Conservation (phyloP, 2,329 filamentous ascomycete species). For the Chrysosporium queenslandicum region DNA sequence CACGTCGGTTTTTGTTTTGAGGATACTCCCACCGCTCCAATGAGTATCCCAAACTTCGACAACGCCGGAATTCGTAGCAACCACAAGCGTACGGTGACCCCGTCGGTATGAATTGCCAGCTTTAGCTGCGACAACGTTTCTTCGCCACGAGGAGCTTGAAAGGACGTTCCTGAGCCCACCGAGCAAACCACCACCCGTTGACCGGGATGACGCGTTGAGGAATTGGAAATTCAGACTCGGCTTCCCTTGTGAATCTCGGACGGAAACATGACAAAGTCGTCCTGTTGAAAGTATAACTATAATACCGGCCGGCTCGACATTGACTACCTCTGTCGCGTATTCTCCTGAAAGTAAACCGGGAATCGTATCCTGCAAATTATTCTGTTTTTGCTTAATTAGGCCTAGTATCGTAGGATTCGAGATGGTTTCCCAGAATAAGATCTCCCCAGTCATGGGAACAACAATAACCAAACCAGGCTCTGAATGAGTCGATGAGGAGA, state of each 20-base stretch:
- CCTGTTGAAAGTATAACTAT: constrained; percentile 77
- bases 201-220: constrained; percentile 52
- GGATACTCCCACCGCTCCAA: constrained; percentile 71
- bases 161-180: constrained; percentile 72
- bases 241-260: constrained; percentile 78
- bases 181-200: constrained; percentile 57
- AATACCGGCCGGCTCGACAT: constrained; percentile 79
- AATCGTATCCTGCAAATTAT: constrained; percentile 65
- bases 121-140: constrained; percentile 69
- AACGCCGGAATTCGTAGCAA: constrained; percentile 65
- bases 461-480: constrained; percentile 81
- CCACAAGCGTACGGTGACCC: constrained; percentile 75
- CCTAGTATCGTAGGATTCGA: constrained; percentile 77
- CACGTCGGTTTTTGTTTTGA: constrained; percentile 61
- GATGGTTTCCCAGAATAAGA: constrained; percentile 93
- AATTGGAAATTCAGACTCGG: constrained; percentile 70
- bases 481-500: constrained; percentile 65
- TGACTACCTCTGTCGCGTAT: constrained; percentile 63
- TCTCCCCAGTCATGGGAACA: constrained; percentile 70
- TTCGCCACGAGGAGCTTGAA: constrained; percentile 57
- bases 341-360: constrained; percentile 70
- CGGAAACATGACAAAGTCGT: constrained; percentile 71
- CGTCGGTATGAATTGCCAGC: constrained; percentile 61
- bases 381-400: constrained; percentile 70
- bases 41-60: constrained; percentile 83